phyloP scores from a whole-genome alignment of 1,139 yeast species.

The Yamadazyma diospyri region DNA sequence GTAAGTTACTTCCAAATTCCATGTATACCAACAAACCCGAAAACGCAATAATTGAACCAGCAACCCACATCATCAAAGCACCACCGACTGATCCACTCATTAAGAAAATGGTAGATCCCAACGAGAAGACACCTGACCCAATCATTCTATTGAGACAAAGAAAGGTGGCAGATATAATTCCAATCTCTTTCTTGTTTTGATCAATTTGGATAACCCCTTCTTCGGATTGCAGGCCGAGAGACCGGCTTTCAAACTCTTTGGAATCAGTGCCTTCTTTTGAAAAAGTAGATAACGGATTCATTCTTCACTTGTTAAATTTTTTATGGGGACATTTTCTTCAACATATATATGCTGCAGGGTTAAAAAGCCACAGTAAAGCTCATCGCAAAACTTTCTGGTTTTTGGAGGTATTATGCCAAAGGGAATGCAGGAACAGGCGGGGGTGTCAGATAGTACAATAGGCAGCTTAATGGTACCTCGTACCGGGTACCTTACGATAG shows the following conservation, averaged over 20 bases:
- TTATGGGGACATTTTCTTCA: background rate
- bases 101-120: conserved; percentile 71
- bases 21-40: conserved; percentile 74
- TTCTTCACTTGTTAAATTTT: background rate
- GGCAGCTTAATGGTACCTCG: too few species aligned
- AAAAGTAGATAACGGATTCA: background rate
- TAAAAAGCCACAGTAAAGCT: background rate
- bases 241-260: background rate
- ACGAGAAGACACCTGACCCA: conserved; percentile 86
- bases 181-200: conserved; percentile 54
- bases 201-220: conserved; percentile 43
- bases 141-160: conserved; percentile 76
- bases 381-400: background rate
- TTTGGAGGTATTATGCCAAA: background rate
- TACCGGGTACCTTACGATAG: too few species aligned
- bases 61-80: conserved; percentile 69
- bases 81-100: conserved; percentile 76
- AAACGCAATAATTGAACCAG: conserved; percentile 71
- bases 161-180: conserved; percentile 65
- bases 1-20: conserved; percentile 83
- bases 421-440: background rate
- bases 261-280: background rate
- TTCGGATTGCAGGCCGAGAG: background rate
- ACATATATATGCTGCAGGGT: conserved; percentile 1
- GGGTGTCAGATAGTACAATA: too few species aligned